A percentile compares a stretch with the other conserved stretches of the same genome.
Evolutionary conservation across 2,329 filamentous ascomycete species (phyloP).

Genomic region (Penicillium verrucosum): DNA sequence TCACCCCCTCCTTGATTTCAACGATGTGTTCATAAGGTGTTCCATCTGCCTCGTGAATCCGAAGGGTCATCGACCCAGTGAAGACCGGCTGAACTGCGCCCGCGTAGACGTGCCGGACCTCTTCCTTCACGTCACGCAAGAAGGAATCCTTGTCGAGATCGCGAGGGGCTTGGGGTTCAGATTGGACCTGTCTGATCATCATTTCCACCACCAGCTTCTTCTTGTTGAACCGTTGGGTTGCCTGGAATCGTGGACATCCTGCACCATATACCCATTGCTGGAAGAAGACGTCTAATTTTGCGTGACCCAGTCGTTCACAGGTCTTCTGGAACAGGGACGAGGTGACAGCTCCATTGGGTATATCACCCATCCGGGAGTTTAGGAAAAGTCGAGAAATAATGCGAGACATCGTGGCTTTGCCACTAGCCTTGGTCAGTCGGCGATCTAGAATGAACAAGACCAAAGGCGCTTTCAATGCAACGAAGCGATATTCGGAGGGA

Average conservation of each 20-base stretch:
- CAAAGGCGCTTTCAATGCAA: conserved; percentile 83
- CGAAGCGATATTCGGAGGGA: conserved; percentile 81
- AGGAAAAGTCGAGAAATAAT: conserved; percentile 84
- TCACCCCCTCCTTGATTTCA: conserved; percentile 82
- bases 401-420: conserved; percentile 75
- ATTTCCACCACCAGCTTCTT: conserved; percentile 95
- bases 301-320: conserved; percentile 85
- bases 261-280: conserved; percentile 86
- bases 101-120: conserved; percentile 64
- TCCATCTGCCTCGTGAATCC: conserved; percentile 96
- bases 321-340: conserved; percentile 74
- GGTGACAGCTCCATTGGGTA: conserved; percentile 67
- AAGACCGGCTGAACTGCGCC: conserved; percentile 75
- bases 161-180: conserved; percentile 53
- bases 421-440: conserved; percentile 81
- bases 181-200: conserved; percentile 74
- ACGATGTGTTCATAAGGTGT: conserved; percentile 98
- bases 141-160: conserved; percentile 71
- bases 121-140: conserved; percentile 79
- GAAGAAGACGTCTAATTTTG: conserved; percentile 86
- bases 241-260: conserved; percentile 83
- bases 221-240: conserved; percentile 92
- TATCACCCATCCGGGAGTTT: conserved; percentile 77
- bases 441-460: conserved; percentile 93
- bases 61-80: conserved; percentile 93